phyloP scores from a whole-genome alignment of 2,329 filamentous ascomycete genomes.

The Trichoderma atroviride region DNA sequence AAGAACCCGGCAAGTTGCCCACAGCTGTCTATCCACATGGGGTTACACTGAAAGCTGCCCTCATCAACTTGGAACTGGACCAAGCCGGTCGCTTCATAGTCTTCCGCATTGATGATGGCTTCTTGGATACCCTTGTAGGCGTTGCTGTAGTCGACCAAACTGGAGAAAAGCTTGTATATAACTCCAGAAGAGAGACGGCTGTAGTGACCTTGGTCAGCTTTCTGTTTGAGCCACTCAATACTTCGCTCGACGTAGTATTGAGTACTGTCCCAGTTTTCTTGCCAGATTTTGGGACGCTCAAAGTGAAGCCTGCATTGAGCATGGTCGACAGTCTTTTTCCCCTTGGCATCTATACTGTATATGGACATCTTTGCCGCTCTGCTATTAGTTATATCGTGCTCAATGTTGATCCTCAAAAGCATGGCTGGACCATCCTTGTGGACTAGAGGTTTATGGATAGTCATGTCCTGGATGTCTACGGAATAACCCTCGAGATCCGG shows the following conservation, averaged over 20 bases:
- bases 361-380: conserved; percentile 8
- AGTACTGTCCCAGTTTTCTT: conserved; percentile 9
- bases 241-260: conserved; percentile 22
- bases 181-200: conserved; percentile 23
- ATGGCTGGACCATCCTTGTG: conserved; percentile 6
- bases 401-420: conserved; percentile 4
- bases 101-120: conserved; percentile 16
- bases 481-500: conserved; percentile 14
- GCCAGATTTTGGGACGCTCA: conserved; percentile 23
- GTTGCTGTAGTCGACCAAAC: conserved; percentile 24
- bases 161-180: conserved; percentile 27
- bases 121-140: conserved; percentile 27
- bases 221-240: conserved; percentile 21
- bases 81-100: conserved; percentile 18
- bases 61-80: conserved; percentile 25
- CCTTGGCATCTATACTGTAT: conserved; percentile 35
- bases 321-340: conserved; percentile 36
- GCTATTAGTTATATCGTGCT: not conserved
- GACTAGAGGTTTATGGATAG: conserved; percentile 36
- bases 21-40: conserved; percentile 26
- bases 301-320: conserved; percentile 24
- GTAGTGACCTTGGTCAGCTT: conserved; percentile 16
- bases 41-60: conserved; percentile 25
- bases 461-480: conserved; percentile 51
- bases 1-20: conserved; percentile 50